Evolutionary conservation across 106 monocot species (phyloP), one percentile per base, ranked within the genome.

Genomic region (Triglochin maritima): DNA sequence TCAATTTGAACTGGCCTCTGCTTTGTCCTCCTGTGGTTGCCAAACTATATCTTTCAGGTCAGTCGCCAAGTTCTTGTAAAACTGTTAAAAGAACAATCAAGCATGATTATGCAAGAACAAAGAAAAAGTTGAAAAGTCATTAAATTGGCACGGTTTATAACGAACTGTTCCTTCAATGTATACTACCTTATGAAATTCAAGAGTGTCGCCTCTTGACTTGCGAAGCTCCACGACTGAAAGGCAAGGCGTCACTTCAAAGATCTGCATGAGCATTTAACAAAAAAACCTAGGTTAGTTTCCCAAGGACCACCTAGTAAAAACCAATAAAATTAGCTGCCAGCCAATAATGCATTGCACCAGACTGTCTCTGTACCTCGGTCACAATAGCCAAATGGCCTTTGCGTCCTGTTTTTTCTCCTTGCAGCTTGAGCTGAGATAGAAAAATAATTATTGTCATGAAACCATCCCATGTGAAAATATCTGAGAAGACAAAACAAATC

Each of bases 341-440:
- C 29, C 29, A 29, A 29, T 29, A 29, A 29, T 29, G 29, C 29
- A 29, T 29, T 29, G 29, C 29, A 29, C 29, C 29, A 29, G 1
- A 29, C 29, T n/a, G n/a, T n/a, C n/a, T 29, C 29, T 4, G 15
- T 76, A 83, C 94, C 94, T 94, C 89, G 13, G 94, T 94, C 50
- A 84, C 80, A 65, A 94, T 85, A 47, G 84, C 71, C 58, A 94
- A 67, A 47, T 84, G 86, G 0, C 94, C 94, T 81, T 94, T 94
- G 58, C 94, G 86, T 77, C 94, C 89, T 56, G 76, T 78, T 54
- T 84, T 87, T 71, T 86, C 89, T 5, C 94, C 87, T 73, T 82
- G 59, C 67, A 94, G 72, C 69, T 94, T 94, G 48, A 94, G 59
- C 94, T 94, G 80, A 68, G 44, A 29, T 29, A 43, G 13, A 62